Percentiles rank a stretch among this genome's conserved stretches.
Evolutionary conservation across 106 monocot species (phyloP).

Genomic region (Iris macrosiphon): DNA sequence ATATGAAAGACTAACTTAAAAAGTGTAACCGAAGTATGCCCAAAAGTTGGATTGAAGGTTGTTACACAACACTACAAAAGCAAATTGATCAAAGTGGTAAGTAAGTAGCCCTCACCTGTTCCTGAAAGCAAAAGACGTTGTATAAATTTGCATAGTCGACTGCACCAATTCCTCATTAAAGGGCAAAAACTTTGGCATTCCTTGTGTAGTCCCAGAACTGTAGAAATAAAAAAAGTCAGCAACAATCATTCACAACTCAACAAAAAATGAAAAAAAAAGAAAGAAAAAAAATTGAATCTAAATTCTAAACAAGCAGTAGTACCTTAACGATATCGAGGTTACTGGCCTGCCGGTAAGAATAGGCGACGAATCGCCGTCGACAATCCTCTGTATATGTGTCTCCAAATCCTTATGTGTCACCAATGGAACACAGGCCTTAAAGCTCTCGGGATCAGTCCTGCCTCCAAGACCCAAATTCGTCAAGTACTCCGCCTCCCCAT

Average conservation of each 20-base stretch:
- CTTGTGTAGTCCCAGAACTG: slow-evolving; percentile 20
- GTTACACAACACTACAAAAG: too few species aligned
- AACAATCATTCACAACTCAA: background rate
- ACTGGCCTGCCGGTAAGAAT: slow-evolving; percentile 71
- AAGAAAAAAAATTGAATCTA: background rate
- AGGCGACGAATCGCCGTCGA: slow-evolving; percentile 50
- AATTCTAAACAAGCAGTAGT: background rate
- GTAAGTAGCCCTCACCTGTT: slow-evolving; percentile 20
- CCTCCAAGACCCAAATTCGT: slow-evolving; percentile 52
- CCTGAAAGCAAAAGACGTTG: slow-evolving; percentile 56
- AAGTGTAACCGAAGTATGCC: too few species aligned
- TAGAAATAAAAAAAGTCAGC: background rate
- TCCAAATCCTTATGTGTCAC: slow-evolving; percentile 74
- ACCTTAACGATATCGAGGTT: slow-evolving; percentile 79
- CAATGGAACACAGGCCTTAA: slow-evolving; percentile 66
- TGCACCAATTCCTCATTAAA: slow-evolving; percentile 52
- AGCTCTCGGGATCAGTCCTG: slow-evolving; percentile 67
- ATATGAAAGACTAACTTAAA: too few species aligned
- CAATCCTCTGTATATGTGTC: slow-evolving; percentile 69
- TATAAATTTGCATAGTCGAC: slow-evolving; percentile 48
- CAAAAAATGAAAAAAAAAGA: background rate
- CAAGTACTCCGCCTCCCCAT: slow-evolving; percentile 72
- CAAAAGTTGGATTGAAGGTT: too few species aligned
- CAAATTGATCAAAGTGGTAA: too few species aligned
- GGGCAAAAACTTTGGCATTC: slow-evolving; percentile 44